phyloP scores from a whole-genome alignment of 768 basidiomycete species.

The Lactifluus hygrophoroides region DNA sequence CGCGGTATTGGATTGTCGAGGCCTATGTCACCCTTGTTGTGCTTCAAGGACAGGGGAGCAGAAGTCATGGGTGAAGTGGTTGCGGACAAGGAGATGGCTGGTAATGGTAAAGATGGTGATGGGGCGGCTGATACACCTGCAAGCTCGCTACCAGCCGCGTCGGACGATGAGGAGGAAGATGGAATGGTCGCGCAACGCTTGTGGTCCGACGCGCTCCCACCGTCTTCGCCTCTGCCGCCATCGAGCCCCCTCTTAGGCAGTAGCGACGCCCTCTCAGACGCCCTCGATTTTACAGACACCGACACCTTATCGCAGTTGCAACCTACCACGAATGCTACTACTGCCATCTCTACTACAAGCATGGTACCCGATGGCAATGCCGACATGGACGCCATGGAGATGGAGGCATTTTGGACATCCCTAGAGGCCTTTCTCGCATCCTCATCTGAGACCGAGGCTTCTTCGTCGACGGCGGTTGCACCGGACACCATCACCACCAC shows the following conservation, averaged over 20 bases:
- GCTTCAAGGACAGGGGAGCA: no score
- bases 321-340: not conserved
- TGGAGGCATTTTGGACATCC: constrained; percentile 11
- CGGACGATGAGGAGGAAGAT: constrained; percentile 32
- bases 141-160: constrained; percentile 39
- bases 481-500: not conserved
- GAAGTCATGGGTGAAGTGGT: not conserved
- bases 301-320: not conserved
- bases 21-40: constrained; percentile 13
- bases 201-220: constrained; percentile 26
- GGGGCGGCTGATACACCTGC: constrained; percentile 35
- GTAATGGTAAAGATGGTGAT: not conserved
- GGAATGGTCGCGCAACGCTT: constrained; percentile 7
- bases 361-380: not conserved
- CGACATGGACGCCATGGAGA: not conserved
- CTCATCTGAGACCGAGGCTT: not conserved
- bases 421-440: constrained; percentile 12
- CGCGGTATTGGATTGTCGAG: not conserved
- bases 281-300: constrained; percentile 1
- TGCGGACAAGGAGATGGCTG: not conserved
- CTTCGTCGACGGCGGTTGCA: not conserved
- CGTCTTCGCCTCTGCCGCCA: constrained; percentile 28
- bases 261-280: constrained; percentile 22
- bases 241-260: constrained; percentile 30
- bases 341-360: not conserved